These are phyloP conservation scores for Nannochloropsis granulata DNA, from an alignment of 108 stramenopile species.

Conservation along the genomic window DNA sequence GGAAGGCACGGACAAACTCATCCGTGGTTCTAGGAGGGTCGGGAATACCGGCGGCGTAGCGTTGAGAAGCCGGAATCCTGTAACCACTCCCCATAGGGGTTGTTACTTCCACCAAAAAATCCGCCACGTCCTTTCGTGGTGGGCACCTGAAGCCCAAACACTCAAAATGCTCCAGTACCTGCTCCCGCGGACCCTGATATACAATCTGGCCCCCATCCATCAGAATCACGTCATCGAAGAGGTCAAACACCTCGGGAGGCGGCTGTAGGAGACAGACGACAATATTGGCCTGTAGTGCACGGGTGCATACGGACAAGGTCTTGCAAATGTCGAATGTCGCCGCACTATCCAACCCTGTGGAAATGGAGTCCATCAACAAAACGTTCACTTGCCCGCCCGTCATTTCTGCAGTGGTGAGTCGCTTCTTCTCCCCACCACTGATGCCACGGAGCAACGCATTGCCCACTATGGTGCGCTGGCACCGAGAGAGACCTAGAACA, in stretches of 20 bases:
- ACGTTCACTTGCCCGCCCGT: constrained; percentile 27
- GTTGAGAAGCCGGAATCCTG: background rate
- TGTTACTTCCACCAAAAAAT: constrained; percentile 40
- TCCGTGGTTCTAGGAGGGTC: background rate
- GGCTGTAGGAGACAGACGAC: constrained; percentile 68
- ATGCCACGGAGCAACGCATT: constrained; percentile 58
- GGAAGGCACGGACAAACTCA: background rate
- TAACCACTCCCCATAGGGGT: background rate
- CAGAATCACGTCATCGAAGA: constrained; percentile 73
- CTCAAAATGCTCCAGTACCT: constrained; percentile 45
- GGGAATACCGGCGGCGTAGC: background rate
- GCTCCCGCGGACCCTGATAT: constrained; percentile 60
- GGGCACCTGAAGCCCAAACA: constrained; percentile 51
- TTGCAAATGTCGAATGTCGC: constrained; percentile 63
- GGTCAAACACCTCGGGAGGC: constrained; percentile 70
- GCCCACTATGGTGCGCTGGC: constrained; percentile 39
- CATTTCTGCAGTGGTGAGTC: constrained; percentile 71
- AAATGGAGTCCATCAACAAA: constrained; percentile 48
- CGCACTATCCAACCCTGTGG: constrained; percentile 61
- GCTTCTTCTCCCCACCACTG: constrained; percentile 65
- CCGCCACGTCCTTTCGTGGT: constrained; percentile 53
- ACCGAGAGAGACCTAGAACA: constrained; percentile 36
- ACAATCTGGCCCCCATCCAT: constrained; percentile 58
- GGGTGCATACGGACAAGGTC: constrained; percentile 28
- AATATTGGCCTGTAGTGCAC: constrained; percentile 21